Conservation (phyloP, 2,329 filamentous ascomycete species). For the Paecilomyces sp. region DNA sequence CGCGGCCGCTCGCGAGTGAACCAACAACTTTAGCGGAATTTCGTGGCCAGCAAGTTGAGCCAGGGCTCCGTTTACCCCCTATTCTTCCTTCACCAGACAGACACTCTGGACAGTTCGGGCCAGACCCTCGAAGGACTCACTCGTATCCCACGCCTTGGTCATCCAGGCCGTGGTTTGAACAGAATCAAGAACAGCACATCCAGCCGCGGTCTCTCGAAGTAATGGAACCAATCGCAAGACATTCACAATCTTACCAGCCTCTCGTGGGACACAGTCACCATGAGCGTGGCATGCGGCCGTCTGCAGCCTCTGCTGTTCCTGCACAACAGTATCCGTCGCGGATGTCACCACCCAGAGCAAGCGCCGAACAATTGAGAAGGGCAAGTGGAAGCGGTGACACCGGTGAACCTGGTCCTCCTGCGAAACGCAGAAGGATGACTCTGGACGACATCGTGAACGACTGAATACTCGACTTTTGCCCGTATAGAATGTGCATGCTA, state of each 20-base stretch:
- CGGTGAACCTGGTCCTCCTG: slow-evolving; percentile 15
- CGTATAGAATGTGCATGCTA: background rate
- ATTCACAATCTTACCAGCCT: slow-evolving; percentile 3
- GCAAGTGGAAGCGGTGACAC: background rate
- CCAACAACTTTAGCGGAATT: slow-evolving; percentile 15
- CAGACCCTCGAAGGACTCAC: slow-evolving; percentile 25
- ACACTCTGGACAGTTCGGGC: slow-evolving; percentile 12
- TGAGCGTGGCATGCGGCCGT: background rate
- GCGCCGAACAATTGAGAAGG: background rate
- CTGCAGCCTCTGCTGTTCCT: background rate
- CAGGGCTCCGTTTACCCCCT: slow-evolving; percentile 28
- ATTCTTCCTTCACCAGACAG: slow-evolving; percentile 25
- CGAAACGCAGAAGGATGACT: slow-evolving; percentile 33
- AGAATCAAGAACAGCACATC: slow-evolving; percentile 14
- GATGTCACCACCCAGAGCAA: background rate
- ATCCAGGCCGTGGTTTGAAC: slow-evolving; percentile 15
- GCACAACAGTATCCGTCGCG: background rate
- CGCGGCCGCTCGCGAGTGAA: slow-evolving; percentile 19
- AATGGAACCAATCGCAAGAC: slow-evolving; percentile 17
- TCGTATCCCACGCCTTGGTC: slow-evolving; percentile 23
- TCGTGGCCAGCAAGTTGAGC: slow-evolving; percentile 23
- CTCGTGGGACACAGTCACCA: background rate
- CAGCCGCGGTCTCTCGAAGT: slow-evolving; percentile 14
- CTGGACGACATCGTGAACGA: slow-evolving; percentile 35
- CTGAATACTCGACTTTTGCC: slow-evolving; percentile 7